These are phyloP conservation scores for Starmera quercuum DNA, from an alignment of 805 yeast species.

Conservation along the genomic window DNA sequence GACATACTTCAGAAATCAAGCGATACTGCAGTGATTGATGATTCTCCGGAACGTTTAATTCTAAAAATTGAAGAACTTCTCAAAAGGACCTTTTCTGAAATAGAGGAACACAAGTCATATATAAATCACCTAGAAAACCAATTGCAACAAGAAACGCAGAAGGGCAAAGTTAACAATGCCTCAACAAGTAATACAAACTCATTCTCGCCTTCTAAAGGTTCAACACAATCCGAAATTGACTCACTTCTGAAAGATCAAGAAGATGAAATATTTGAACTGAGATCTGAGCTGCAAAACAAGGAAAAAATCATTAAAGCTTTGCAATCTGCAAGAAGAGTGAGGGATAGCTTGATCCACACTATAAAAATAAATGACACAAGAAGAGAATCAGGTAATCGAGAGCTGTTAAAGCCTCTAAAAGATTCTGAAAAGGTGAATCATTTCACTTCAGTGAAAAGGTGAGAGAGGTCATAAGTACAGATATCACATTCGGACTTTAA, in stretches of 20 bases:
- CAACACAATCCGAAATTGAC: conserved; percentile 14
- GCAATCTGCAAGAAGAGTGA: conserved; percentile 53
- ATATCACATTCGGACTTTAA: no score
- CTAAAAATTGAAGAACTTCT: conserved; percentile 38
- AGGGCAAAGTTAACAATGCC: conserved; percentile 1
- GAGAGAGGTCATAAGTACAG: no score
- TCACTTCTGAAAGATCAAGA: conserved; percentile 46
- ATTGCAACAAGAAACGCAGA: conserved; percentile 22
- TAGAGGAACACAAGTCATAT: conserved; percentile 54
- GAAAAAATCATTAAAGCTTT: conserved; percentile 74
- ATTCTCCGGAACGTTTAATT: conserved; percentile 33
- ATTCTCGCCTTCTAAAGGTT: conserved; percentile 5
- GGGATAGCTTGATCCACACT: conserved; percentile 27
- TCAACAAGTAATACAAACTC: not conserved
- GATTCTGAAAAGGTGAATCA: conserved; percentile 6
- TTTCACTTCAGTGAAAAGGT: not conserved
- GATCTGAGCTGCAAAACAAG: conserved; percentile 57
- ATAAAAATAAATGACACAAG: conserved; percentile 15
- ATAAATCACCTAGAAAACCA: conserved; percentile 52
- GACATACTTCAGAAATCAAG: conserved; percentile 40
- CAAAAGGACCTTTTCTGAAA: conserved; percentile 39
- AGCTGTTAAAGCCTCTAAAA: conserved; percentile 14
- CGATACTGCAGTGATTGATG: conserved; percentile 20
- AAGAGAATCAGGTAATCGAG: conserved; percentile 12
- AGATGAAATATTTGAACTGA: conserved; percentile 60